phyloP scores from a whole-genome alignment of 371 early-diverging fungal genomes.

The Batrachochytrium dendrobatidis region DNA sequence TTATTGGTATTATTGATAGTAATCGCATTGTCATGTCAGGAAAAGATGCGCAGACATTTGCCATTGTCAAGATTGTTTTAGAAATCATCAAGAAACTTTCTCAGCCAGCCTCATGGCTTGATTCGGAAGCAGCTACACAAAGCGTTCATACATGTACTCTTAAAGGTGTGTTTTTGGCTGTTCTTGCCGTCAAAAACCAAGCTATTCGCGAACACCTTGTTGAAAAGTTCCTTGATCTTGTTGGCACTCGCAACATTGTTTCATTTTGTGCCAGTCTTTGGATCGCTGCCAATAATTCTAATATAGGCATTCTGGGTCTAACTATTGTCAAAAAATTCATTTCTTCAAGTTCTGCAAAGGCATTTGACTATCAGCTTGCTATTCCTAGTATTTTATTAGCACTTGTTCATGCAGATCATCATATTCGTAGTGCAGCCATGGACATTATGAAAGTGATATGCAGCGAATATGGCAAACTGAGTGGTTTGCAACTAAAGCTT shows the following conservation, averaged over 20 bases:
- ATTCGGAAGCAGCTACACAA: not conserved
- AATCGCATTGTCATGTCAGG: not conserved
- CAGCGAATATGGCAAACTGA: constrained; percentile 10
- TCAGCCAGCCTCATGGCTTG: not conserved
- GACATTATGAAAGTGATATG: constrained; percentile 48
- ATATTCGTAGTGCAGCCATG: constrained; percentile 53
- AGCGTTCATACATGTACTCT: not conserved
- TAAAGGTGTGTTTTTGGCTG: not conserved
- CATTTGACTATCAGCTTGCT: constrained; percentile 69
- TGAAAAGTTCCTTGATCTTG: not conserved
- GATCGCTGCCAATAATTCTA: not conserved
- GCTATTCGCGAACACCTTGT: not conserved
- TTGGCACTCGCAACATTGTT: not conserved
- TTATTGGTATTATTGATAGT: not conserved
- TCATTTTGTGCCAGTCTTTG: not conserved
- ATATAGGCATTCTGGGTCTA: not conserved
- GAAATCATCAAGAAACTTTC: not conserved
- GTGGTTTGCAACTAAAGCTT: constrained; percentile 11
- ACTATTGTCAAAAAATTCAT: not conserved
- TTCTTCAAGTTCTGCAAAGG: not conserved
- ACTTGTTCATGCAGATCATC: constrained; percentile 38
- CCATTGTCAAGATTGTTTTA: not conserved
- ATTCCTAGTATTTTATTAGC: constrained; percentile 67
- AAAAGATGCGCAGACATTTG: not conserved
- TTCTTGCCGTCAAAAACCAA: not conserved